Evolutionary conservation across 1,284 basidiomycete genomes (phyloP), one percentile per base, ranked within the genome.

Genomic region (Anthracocystis walkeri): DNA sequence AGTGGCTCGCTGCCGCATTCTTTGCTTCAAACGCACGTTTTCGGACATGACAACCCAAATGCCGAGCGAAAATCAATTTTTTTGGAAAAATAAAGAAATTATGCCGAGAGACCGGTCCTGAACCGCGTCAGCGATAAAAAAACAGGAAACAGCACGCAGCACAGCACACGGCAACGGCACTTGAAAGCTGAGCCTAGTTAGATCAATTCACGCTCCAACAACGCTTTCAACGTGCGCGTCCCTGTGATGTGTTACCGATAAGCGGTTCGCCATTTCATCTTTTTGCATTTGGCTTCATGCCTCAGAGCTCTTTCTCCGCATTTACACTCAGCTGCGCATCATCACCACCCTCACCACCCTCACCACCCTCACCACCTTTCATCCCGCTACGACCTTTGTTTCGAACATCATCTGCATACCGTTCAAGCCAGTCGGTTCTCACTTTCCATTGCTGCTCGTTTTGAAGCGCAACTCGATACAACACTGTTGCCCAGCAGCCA

Each of bases 1-100:
- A 35, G 54, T 56, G 54, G 54, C 54, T 35, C 31, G 42, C 54
- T 56, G 54, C 54, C 54, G 54, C 54, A 35, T 8, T 20, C 31
- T 56, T 18, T 29, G 14, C 20, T 8, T 40, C 31, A 16, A 29
- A 29, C 29, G 23, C 54, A 46, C 44, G 44, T 46, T 57, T 27
- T 33, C 23, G 38, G 38, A 53, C 51, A 29, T 40, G 35, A 14
- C 18, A 25, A 23, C 35, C 41, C 42, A 56, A 33, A 45, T 46
- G 55, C 31, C 55, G 44, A 46, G 20, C 8, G 31, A 12, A 31
- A 57, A 57, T 57, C 55, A 58, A 50, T 46, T 12, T 49, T 31
- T 11, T 20, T 23, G 23, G 23, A 49, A 29, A 46, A 20, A n/a
- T 18, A 45, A 31, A n/a, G 8, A n/a, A 38, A 41, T 20, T 27